Conservation (phyloP, 2,329 filamentous ascomycete species). For the Kalaharituber pfeilii region DNA sequence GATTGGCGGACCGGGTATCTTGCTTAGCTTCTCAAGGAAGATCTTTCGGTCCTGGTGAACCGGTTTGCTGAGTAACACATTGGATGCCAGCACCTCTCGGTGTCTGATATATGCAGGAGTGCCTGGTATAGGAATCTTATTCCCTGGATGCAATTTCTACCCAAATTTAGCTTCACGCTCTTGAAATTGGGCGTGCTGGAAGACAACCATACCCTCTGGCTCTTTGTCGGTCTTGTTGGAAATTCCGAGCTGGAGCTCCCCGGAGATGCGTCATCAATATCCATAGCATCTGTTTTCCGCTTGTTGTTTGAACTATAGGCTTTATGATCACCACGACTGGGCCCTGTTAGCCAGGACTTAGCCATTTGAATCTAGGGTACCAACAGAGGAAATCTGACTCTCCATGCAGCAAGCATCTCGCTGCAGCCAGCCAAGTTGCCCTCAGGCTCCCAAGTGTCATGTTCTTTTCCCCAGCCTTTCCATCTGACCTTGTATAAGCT, state of each 20-base stretch:
- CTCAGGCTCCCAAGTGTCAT: slow-evolving; percentile 18
- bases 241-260: not conserved
- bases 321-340: no score
- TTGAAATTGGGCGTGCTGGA: no score
- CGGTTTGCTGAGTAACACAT: slow-evolving; percentile 3
- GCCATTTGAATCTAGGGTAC: no score
- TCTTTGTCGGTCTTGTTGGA: slow-evolving; percentile 4
- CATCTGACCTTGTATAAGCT: slow-evolving; percentile 13
- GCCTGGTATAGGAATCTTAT: not conserved
- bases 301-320: slow-evolving; percentile 1
- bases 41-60: slow-evolving; percentile 15
- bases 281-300: slow-evolving; percentile 5
- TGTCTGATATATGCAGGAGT: not conserved
- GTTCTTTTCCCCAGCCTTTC: slow-evolving; percentile 12
- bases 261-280: not conserved
- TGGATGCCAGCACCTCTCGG: not conserved
- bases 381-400: slow-evolving; percentile 1
- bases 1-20: slow-evolving; percentile 32
- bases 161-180: no score
- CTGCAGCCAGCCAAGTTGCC: slow-evolving; percentile 13
- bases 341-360: no score
- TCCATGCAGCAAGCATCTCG: slow-evolving; percentile 10
- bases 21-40: slow-evolving; percentile 17
- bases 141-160: not conserved
- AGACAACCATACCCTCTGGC: not conserved